A percentile compares a stretch with the other conserved stretches of the same genome.
Conservation (phyloP, 225 moss, liverwort and hornwort species). For the Climacium dendroides region DNA sequence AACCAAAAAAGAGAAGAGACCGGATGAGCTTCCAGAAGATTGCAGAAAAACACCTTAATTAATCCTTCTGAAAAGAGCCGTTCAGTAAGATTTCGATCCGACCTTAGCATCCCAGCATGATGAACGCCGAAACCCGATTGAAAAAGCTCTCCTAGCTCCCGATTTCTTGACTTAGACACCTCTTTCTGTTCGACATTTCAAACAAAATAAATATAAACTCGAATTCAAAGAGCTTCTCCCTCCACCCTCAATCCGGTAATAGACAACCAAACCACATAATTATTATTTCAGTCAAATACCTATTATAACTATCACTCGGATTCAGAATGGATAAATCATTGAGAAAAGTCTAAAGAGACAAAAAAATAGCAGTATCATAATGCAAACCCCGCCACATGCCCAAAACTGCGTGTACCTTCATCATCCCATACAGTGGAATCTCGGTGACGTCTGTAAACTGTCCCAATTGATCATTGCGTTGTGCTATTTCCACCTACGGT, state of each 20-base stretch:
- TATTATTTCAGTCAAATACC: background rate
- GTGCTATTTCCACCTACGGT: slow-evolving; percentile 82
- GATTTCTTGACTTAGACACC: slow-evolving; percentile 83
- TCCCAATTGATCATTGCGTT: slow-evolving; percentile 70
- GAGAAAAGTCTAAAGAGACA: background rate
- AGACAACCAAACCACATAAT: background rate
- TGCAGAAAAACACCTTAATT: slow-evolving; percentile 48
- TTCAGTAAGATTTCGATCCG: slow-evolving; percentile 84
- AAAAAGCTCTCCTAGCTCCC: slow-evolving; percentile 84
- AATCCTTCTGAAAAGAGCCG: slow-evolving; percentile 84
- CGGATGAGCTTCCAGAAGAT: background rate
- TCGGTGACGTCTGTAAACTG: slow-evolving; percentile 65
- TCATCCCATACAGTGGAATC: slow-evolving; percentile 60
- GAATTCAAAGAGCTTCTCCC: background rate
- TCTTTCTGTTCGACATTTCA: slow-evolving; percentile 52
- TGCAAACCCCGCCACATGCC: background rate
- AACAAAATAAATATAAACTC: background rate
- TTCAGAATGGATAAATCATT: background rate
- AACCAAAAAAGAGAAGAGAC: background rate
- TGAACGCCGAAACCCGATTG: slow-evolving; percentile 87
- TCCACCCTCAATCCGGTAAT: background rate
- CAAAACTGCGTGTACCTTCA: slow-evolving; percentile 50
- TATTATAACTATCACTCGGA: background rate
- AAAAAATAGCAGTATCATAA: background rate
- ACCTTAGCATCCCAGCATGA: slow-evolving; percentile 96